Evolutionary conservation across 1,284 basidiomycete genomes (phyloP).

Genomic region (Sporisorium iseilematis-ciliati): DNA sequence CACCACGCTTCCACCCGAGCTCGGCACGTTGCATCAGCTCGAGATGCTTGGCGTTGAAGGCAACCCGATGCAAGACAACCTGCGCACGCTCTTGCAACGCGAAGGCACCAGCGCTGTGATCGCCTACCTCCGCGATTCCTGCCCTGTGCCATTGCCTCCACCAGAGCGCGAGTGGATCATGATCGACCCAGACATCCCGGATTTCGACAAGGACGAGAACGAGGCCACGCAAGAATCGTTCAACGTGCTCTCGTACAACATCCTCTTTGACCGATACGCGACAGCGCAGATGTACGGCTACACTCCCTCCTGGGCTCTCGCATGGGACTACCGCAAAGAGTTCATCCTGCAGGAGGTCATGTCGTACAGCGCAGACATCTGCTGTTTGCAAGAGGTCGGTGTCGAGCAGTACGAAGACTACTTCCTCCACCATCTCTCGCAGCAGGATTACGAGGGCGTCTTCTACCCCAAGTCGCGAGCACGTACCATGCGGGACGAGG

Average conservation of each 20-base stretch:
- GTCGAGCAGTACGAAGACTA: slow-evolving; percentile 93
- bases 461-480: slow-evolving; percentile 95
- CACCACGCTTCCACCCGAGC: slow-evolving; percentile 83
- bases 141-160: slow-evolving; percentile 83
- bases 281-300: slow-evolving; percentile 94
- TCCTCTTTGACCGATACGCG: slow-evolving; percentile 91
- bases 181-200: slow-evolving; percentile 77
- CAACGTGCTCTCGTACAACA: slow-evolving; percentile 90
- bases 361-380: slow-evolving; percentile 85
- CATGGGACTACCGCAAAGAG: slow-evolving; percentile 94
- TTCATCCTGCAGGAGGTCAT: slow-evolving; percentile 88
- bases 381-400: slow-evolving; percentile 93
- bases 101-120: slow-evolving; percentile 91
- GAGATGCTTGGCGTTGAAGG: slow-evolving; percentile 95
- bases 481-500: slow-evolving; percentile 90
- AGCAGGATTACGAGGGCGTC: slow-evolving; percentile 88
- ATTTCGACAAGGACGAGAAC: slow-evolving; percentile 67
- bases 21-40: slow-evolving; percentile 91
- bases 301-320: slow-evolving; percentile 93
- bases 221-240: slow-evolving; percentile 74
- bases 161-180: slow-evolving; percentile 86
- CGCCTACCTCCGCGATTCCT: slow-evolving; percentile 86
- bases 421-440: slow-evolving; percentile 82
- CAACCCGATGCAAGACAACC: slow-evolving; percentile 85
- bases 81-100: slow-evolving; percentile 87